Evolutionary conservation across 257 asterid genomes (phyloP), one percentile per base, ranked within the genome.

Genomic region (Gynochthodes officinalis): DNA sequence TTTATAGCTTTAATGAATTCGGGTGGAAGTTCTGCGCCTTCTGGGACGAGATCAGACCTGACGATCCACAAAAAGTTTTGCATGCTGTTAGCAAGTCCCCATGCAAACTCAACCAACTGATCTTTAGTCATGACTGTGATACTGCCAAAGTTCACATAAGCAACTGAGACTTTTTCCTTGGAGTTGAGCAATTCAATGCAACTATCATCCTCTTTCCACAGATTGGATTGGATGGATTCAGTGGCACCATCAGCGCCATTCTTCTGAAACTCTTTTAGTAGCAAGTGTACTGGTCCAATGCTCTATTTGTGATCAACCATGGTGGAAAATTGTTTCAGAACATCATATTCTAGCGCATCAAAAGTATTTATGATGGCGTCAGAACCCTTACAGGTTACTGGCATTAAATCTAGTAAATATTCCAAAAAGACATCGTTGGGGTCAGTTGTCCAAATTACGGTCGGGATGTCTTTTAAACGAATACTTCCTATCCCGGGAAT

Each of bases 41-140:
- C 76, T 3, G 37, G 43, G 11, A 73, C 71, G 35, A 73, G 77
- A 63, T 63, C 77, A 13, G 77, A 64, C 21, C 71, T 37, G 0
- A 73, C 42, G 5, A 73, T 73, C 77, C 77, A 73, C 9, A 73
- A 16, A 42, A 73, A 73, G 40, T 49, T 49, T 5, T 73, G 61
- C 64, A n/a, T 49, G 42, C 53, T 33, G 35, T 63, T 63, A 3
- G 77, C 77, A 35, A 73, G 53, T 15, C 77, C 69, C 77, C 64
- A 63, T 14, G 77, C 77, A 35, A 73, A 73, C 42, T 73, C 77
- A 21, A 23, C 64, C 28, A 62, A 5, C 18, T 63, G 77, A 33
- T 52, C 21, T 33, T 40, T 43, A 7, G 77, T 49, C 63, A 73
- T 73, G 11, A 63, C 64, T n/a, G 71, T 73, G 3, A 67, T 48